Evolutionary conservation across 306 rosid genomes (phyloP).

Genomic region (Leucaena leucocephala): DNA sequence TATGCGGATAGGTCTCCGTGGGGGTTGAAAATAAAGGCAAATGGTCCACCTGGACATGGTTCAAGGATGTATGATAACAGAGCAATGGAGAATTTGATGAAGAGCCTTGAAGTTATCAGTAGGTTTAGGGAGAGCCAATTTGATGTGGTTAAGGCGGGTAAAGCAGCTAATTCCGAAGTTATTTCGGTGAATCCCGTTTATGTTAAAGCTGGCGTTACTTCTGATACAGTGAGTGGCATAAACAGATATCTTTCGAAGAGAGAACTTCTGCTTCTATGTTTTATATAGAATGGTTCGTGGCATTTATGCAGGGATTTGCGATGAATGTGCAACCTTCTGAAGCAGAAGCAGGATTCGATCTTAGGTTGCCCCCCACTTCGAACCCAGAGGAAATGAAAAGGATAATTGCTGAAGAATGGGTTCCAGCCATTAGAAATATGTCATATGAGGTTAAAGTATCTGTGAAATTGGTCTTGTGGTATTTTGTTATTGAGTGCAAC

Average conservation of each 20-base stretch:
- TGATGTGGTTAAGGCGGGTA: constrained; percentile 75
- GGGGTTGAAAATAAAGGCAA: constrained; percentile 65
- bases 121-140: constrained; percentile 84
- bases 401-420: constrained; percentile 85
- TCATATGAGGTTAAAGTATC: constrained; percentile 62
- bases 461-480: neutral
- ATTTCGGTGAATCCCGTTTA: constrained; percentile 88
- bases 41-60: constrained; percentile 78
- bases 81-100: constrained; percentile 94
- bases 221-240: constrained; percentile 57
- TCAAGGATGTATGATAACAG: constrained; percentile 72
- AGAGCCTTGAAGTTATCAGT: constrained; percentile 61
- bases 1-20: constrained; percentile 81
- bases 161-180: constrained; percentile 70
- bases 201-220: constrained; percentile 66
- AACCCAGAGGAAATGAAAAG: constrained; percentile 68
- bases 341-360: constrained; percentile 89
- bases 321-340: constrained; percentile 95
- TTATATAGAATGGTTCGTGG: neutral
- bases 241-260: neutral
- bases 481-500: neutral
- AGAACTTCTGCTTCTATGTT: neutral
- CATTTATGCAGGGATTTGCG: constrained; percentile 69
- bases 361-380: constrained; percentile 69
- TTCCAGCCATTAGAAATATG: constrained; percentile 70